phyloP scores from a whole-genome alignment of 805 yeast species.

The Zygoascus flipseniorum region DNA sequence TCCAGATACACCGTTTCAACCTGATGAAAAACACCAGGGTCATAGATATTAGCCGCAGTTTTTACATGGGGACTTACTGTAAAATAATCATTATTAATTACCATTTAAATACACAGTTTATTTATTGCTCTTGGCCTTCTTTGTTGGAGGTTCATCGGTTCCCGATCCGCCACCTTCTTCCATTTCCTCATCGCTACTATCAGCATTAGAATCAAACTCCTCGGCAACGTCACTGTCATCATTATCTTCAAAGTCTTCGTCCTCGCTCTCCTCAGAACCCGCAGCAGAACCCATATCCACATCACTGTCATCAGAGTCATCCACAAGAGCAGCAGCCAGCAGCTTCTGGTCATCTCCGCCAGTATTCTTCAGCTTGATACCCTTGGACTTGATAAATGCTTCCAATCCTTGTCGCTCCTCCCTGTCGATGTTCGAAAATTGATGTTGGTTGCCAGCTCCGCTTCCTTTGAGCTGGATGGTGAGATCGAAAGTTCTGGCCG shows the following conservation, averaged over 20 bases:
- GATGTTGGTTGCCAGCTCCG: conserved; percentile 54
- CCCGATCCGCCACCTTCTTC: conserved; percentile 18
- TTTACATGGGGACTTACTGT: too few species aligned
- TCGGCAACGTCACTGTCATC: conserved; percentile 65
- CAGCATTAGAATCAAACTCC: conserved; percentile 69
- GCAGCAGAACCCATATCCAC: conserved; percentile 65
- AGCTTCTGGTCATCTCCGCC: conserved; percentile 79
- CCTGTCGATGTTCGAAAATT: conserved; percentile 79
- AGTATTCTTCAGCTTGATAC: conserved; percentile 75
- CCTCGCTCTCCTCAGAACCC: conserved; percentile 59
- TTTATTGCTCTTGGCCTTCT: conserved; percentile 16
- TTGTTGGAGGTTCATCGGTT: conserved; percentile 15
- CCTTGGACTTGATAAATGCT: conserved; percentile 65
- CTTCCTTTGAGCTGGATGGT: conserved; percentile 58
- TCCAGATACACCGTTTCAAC: conserved; percentile 1
- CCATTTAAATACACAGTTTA: background rate
- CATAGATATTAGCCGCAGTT: background rate
- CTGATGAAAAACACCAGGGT: background rate
- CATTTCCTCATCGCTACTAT: conserved; percentile 23
- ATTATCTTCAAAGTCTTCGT: conserved; percentile 71
- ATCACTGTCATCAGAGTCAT: conserved; percentile 41
- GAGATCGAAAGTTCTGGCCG: conserved; percentile 88
- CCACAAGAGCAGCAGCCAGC: conserved; percentile 67
- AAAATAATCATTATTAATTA: background rate
- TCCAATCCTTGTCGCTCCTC: conserved; percentile 83